Percentiles rank a stretch among this genome's conserved stretches.
Conservation (phyloP, 805 yeast species). For the Candida peoriensis region DNA sequence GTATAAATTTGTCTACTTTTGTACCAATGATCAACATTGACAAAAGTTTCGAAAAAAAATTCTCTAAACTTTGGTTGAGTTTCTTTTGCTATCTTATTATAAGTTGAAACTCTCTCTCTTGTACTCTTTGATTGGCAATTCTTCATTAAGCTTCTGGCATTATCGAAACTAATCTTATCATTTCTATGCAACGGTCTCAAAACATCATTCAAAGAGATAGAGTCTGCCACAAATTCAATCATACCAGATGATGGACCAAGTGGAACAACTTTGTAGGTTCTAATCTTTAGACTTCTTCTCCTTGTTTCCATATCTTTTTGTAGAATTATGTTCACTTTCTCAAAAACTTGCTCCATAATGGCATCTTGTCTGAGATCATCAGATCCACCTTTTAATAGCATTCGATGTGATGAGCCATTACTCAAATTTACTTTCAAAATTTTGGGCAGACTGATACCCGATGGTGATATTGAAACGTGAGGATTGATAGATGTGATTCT, state of each 20-base stretch:
- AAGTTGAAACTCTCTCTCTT: constrained; percentile 40
- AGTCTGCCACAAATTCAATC: constrained; percentile 81
- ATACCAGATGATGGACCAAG: constrained; percentile 84
- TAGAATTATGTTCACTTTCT: constrained; percentile 70
- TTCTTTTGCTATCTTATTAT: constrained; percentile 39
- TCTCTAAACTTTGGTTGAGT: constrained; percentile 64
- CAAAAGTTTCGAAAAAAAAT: constrained; percentile 66
- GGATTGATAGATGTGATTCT: constrained; percentile 41
- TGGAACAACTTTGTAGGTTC: constrained; percentile 89
- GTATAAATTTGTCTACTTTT: constrained; percentile 57
- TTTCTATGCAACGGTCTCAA: constrained; percentile 57
- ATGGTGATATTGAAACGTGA: constrained; percentile 54
- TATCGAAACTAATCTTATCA: constrained; percentile 43
- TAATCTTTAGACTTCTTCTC: constrained; percentile 51
- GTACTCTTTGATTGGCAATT: constrained; percentile 43
- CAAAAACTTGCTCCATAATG: constrained; percentile 96
- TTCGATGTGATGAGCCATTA: constrained; percentile 53
- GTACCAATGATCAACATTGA: constrained; percentile 73
- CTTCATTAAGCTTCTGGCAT: constrained; percentile 64
- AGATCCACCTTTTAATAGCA: constrained; percentile 76
- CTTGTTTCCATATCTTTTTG: constrained; percentile 49
- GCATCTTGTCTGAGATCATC: constrained; percentile 96
- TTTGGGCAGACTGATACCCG: constrained; percentile 88
- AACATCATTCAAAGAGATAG: constrained; percentile 66
- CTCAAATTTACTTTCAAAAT: constrained; percentile 51